phyloP scores from a whole-genome alignment of 2,329 filamentous ascomycete species.

The Stachybotrys chartarum region DNA sequence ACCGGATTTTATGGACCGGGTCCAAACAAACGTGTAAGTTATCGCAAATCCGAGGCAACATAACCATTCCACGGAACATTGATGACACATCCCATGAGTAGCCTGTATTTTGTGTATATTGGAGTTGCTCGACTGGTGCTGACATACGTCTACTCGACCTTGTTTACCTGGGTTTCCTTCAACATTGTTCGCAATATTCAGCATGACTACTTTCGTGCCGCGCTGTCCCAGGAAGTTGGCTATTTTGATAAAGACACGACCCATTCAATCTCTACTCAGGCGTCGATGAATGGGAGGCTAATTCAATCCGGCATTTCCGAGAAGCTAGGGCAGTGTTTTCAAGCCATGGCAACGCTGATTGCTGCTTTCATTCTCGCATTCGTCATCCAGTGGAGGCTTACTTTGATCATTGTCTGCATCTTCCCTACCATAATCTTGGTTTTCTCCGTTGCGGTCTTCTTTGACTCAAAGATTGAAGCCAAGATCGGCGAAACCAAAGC shows the following conservation, averaged over 20 bases:
- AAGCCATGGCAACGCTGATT: constrained; percentile 25
- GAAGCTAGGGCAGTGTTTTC: constrained; percentile 27
- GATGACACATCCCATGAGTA: constrained; percentile 10
- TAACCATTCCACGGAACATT: background rate
- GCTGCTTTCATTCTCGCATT: constrained; percentile 28
- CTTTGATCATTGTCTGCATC: constrained; percentile 22
- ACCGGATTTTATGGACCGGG: constrained; percentile 9
- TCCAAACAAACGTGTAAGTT: background rate
- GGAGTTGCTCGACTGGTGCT: constrained; percentile 43
- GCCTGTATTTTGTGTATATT: constrained; percentile 49
- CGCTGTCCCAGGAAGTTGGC: constrained; percentile 40
- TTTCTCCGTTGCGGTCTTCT: constrained; percentile 12
- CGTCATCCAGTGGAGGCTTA: constrained; percentile 30
- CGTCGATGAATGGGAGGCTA: constrained; percentile 30
- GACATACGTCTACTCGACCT: constrained; percentile 34
- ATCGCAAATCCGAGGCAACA: no score
- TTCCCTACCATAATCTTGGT: constrained; percentile 10
- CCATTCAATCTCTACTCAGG: constrained; percentile 27
- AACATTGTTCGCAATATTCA: constrained; percentile 38
- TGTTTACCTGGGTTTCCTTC: constrained; percentile 39
- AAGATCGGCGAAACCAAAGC: constrained; percentile 20
- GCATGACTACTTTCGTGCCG: constrained; percentile 37
- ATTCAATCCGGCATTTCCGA: constrained; percentile 29
- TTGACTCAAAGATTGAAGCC: no score
- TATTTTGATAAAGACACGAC: constrained; percentile 33